Evolutionary conservation across 306 rosid species (phyloP), one percentile per base, ranked within the genome.

Genomic region (Trichosanthes truncata): DNA sequence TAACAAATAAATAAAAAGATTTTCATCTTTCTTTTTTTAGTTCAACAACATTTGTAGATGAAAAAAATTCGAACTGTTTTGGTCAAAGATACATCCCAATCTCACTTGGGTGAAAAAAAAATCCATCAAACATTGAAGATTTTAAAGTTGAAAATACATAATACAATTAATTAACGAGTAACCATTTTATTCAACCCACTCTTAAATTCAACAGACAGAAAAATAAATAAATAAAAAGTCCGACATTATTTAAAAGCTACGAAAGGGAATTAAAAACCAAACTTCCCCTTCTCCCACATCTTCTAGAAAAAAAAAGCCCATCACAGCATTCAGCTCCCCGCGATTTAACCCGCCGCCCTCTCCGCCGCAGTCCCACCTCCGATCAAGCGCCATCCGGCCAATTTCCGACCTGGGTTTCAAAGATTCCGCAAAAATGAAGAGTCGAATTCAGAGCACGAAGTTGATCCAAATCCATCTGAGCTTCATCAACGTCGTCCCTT

Each of bases 371-470:
- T 4, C 4, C 25, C 31, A 9, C 9, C 74, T 41, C 51, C 74
- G 49, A 66, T 20, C 49, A 2, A 18, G 9, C 74, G 1, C 4
- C 49, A 2, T 20, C 74, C 51, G 52, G 51, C 9, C 48, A 36
- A 36, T 36, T 67, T 41, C 4, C 51, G 69, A 6, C 6, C 43
- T 31, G 36, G 33, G 65, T 59, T 25, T 59, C 35, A 11, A 59
- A 25, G 5, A n/a, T 59, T n/a, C 7, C 3, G 66, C 13, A 4
- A 33, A 21, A 51, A 76, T 76, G 79, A 76, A 76, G 33, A 40
- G 12, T 3, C 79, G 53, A 13, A 33, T 76, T 20, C 80, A 77
- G 26, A 59, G n/a, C 40, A 40, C 80, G 20, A 77, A 77, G 69
- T 20, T 76, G 13, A 77, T 51, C 63, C 49, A 77, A 0, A 43